Percentiles rank a stretch among this genome's conserved stretches.
Conservation (phyloP, 23 red algal species). For the Gracilaria domingensis region DNA sequence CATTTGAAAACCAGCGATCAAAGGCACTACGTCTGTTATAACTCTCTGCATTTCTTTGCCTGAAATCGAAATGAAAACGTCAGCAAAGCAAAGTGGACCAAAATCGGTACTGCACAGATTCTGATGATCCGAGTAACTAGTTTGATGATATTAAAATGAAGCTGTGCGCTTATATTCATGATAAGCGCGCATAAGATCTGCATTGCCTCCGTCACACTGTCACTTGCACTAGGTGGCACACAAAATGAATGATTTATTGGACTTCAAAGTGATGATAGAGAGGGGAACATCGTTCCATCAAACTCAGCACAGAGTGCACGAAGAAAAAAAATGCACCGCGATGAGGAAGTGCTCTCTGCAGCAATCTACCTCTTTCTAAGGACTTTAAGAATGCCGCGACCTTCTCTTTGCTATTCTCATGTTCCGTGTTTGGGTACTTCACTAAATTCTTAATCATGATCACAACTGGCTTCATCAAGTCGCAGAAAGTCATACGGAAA, state of each 20-base stretch:
- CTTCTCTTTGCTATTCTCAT: conserved; percentile 35
- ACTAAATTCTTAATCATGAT: conserved; percentile 89
- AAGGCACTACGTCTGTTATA: conserved; percentile 76
- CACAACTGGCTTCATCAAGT: conserved; percentile 51
- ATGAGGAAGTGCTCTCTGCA: conserved; percentile 11
- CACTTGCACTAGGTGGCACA: neutral
- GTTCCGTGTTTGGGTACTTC: conserved; percentile 76
- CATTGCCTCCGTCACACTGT: conserved; percentile 54
- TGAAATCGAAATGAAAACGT: conserved; percentile 73
- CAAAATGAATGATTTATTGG: conserved; percentile 36
- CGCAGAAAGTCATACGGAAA: conserved; percentile 52
- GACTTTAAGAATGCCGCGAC: conserved; percentile 28
- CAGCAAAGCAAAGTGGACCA: conserved; percentile 71
- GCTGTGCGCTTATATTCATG: neutral
- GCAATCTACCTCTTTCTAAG: neutral
- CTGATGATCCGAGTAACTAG: conserved; percentile 68
- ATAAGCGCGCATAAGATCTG: conserved; percentile 59
- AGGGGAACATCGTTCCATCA: conserved; percentile 56
- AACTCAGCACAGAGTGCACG: conserved; percentile 62
- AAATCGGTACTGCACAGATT: conserved; percentile 47
- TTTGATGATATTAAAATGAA: conserved; percentile 34
- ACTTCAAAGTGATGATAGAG: conserved; percentile 78
- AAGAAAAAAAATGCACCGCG: conserved; percentile 52
- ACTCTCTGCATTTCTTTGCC: conserved; percentile 81
- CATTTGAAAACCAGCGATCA: conserved; percentile 59